phyloP scores from a whole-genome alignment of 805 yeast species.

The Trichomonascus vanleenenianus region DNA sequence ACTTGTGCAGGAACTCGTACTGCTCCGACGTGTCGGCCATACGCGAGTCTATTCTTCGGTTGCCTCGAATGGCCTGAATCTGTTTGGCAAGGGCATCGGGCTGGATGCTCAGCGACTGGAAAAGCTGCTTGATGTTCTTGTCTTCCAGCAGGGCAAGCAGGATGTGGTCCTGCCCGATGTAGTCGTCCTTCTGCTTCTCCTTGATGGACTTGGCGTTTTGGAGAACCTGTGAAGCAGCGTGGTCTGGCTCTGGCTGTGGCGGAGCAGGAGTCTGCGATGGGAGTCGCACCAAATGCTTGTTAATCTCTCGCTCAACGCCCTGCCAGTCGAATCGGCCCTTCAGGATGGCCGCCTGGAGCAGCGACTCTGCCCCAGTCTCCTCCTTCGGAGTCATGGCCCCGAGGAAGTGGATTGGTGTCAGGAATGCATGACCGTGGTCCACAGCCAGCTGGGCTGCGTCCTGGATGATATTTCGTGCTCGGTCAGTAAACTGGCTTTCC shows the following conservation, averaged over 20 bases:
- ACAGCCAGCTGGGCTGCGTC: slow-evolving; percentile 75
- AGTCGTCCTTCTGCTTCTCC: slow-evolving; percentile 82
- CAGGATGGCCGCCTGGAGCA: slow-evolving; percentile 74
- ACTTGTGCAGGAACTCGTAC: slow-evolving; percentile 77
- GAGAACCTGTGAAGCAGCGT: slow-evolving; percentile 68
- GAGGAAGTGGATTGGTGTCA: slow-evolving; percentile 80
- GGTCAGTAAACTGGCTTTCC: slow-evolving; percentile 71
- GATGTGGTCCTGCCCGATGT: slow-evolving; percentile 90
- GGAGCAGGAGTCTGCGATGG: slow-evolving; percentile 92
- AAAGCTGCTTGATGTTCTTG: slow-evolving; percentile 53
- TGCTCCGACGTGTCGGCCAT: slow-evolving; percentile 85
- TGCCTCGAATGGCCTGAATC: slow-evolving; percentile 76
- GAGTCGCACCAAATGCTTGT: slow-evolving; percentile 69
- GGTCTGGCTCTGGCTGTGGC: slow-evolving; percentile 64
- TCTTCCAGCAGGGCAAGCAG: slow-evolving; percentile 81
- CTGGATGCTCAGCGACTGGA: slow-evolving; percentile 56
- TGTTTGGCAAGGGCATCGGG: slow-evolving; percentile 69
- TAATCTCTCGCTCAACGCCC: slow-evolving; percentile 68
- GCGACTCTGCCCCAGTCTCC: slow-evolving; percentile 47
- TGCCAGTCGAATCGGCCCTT: slow-evolving; percentile 87
- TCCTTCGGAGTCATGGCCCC: slow-evolving; percentile 81
- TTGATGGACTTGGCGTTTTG: slow-evolving; percentile 70
- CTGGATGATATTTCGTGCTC: slow-evolving; percentile 76
- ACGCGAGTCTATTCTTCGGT: slow-evolving; percentile 84
- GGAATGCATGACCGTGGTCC: slow-evolving; percentile 75